Base-by-base conservation (phyloP, 169 alveolate genomes). In the Cryptosporidium felis region DNA sequence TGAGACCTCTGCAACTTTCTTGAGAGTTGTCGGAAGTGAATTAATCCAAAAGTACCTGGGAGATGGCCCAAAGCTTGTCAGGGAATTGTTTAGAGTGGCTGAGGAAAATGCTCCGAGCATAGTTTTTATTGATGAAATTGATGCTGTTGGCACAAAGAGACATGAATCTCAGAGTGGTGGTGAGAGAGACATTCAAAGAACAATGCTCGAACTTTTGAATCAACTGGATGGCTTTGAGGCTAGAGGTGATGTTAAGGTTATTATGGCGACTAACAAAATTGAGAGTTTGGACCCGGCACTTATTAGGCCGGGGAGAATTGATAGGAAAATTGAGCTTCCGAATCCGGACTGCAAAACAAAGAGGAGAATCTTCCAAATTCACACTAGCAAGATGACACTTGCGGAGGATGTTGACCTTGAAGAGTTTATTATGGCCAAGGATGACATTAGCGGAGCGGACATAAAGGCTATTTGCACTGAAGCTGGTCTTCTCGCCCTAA, bases 181-280 rank as follows among this genome's bases (percentile, higher is more conserved):
- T 12, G 99, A 97, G 82, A 96, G 98, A 89, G 99, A 98, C 91
- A 98, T 98, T 60, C 99, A 98, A 92, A 95, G 99, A 82, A 98
- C 99, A 41, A 98, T 98, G 99, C 96, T 98, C 92, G 99, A 98
- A 94, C 92, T 98, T 56, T 91, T 98, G 74, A 98, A 97, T 91
- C 99, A 98, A 91, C 93, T 97, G 60, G 99, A 98, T 91, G 99
- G 99, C 18, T 98, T 98, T 93, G 99, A 98, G 92, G 94, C 99
- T 16, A 94, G 97, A 80, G 96, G 98, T 10, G 99, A 98, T 88
- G 99, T 98, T 80, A 98, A 98, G 93, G 99, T 97, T 45, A 97
- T 97, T 89, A 92, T 97, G 96, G 99, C 99, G 5, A 97, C 99
- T 0, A 98, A 98, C 93, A 93, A 97, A 85, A 97, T 97, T 28